Base-by-base conservation (phyloP, 495 filamentous ascomycete genomes). In the Corynascus novoguineensis region DNA sequence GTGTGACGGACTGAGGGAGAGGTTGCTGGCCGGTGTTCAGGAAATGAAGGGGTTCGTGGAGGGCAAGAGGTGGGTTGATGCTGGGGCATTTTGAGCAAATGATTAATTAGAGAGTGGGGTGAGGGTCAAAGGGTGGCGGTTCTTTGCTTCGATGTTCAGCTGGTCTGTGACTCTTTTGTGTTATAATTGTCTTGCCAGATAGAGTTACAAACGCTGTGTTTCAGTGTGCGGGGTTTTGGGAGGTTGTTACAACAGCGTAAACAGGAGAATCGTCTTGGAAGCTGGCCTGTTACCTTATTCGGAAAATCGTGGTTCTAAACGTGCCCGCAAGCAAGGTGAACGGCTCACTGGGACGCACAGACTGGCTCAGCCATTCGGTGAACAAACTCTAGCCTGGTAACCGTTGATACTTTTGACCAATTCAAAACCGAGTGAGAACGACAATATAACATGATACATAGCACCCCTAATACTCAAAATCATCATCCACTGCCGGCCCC, bases 401-500 rank as follows among this genome's bases (percentile, higher is more conserved):
- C 21, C 40, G 21, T 24, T 24, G 40, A 44, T 24, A 24, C 40
- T 10, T 10, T 44, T 5, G 14, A 44, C 7, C 9, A 44, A 7
- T 9, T 10, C 42, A 46, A 45, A 12, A n/a, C n/a, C n/a, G n/a
- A n/a, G 17, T 22, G 12, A 58, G 1, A 19, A 21, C 14, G 15
- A 29, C 10, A 12, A 35, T 52, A 52, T 17, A 52, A 27, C 27
- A 29, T 22, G 38, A 3, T 24, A 22, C 28, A 9, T 11, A 27
- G 11, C 22, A n/a, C 35, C 14, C 34, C 38, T 58, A 98, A 75
- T 98, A 98, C 75, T 98, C 93, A 73, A 96, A 98, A 74, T 97
- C 90, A 80, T 97, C 95, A 79, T 98, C 93, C 51, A 92, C 91
- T 12, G 84, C 85, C 21, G 86, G 83, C 2, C 82, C 85, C 71